These are phyloP conservation scores for Penicillium cataractarum DNA, from an alignment of 495 filamentous ascomycete genomes.

Conservation along the genomic window DNA sequence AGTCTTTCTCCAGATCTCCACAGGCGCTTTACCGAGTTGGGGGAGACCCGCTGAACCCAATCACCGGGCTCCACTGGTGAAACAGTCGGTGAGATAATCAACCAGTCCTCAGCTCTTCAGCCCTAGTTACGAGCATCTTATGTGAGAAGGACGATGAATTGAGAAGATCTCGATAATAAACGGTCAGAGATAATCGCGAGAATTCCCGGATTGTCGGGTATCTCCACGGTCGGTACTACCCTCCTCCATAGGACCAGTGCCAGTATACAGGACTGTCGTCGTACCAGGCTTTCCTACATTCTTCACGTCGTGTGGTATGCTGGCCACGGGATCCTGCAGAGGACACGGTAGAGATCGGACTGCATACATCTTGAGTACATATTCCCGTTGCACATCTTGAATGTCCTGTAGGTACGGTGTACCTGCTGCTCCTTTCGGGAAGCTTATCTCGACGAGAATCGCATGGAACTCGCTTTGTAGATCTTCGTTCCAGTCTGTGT, in stretches of 20 bases:
- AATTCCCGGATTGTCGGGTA: neutral
- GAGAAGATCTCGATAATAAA: neutral
- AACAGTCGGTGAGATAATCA: conserved; percentile 19
- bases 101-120: neutral
- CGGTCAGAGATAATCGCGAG: neutral
- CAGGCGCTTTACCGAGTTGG: conserved; percentile 13
- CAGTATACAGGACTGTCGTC: neutral
- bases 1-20: conserved; percentile 21
- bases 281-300: conserved; percentile 14
- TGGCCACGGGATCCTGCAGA: neutral
- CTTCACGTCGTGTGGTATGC: conserved; percentile 5
- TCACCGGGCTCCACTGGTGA: conserved; percentile 24
- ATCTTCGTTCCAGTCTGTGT: no score
- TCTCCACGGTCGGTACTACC: neutral
- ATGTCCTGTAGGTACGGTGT: neutral
- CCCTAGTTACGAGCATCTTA: no score
- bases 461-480: neutral
- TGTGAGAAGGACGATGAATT: no score
- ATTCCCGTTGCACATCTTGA: neutral
- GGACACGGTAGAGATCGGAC: neutral
- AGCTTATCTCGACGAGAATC: neutral
- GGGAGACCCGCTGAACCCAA: conserved; percentile 23
- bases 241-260: neutral
- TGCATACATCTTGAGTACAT: neutral
- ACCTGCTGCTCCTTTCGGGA: neutral